A percentile compares a stretch with the other conserved stretches of the same genome.
phyloP scores from a whole-genome alignment of 2,329 filamentous ascomycete genomes.

The Alternaria viburni region DNA sequence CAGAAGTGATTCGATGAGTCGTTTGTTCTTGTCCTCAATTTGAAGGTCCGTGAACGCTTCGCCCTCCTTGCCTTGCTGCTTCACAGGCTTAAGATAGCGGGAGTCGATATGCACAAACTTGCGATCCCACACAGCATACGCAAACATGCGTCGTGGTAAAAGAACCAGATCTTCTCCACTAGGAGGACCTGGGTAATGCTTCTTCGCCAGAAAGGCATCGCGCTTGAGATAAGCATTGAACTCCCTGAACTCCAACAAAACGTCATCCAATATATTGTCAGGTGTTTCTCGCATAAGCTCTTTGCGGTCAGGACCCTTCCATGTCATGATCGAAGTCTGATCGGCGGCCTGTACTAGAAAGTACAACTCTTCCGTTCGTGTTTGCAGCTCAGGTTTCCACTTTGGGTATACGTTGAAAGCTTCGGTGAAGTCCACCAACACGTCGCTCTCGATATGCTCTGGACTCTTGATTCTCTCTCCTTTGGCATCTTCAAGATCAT shows the following conservation, averaged over 20 bases:
- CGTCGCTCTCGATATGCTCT: neutral
- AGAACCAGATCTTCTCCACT: neutral
- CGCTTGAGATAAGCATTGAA: neutral
- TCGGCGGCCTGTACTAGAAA: rapidly evolving
- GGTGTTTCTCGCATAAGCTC: rapidly evolving
- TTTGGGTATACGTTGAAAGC: neutral
- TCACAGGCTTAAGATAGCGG: neutral
- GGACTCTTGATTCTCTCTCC: neutral
- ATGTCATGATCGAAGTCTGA: neutral
- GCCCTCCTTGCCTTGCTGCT: neutral
- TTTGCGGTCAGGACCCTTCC: neutral
- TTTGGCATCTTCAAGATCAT: neutral
- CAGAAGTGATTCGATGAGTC: neutral
- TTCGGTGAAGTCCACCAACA: neutral
- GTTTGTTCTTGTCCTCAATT: neutral
- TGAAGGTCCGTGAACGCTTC: neutral
- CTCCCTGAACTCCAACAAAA: neutral
- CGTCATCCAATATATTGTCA: neutral
- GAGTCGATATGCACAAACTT: neutral
- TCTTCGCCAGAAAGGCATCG: neutral
- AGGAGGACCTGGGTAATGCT: neutral
- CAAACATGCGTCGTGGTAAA: neutral
- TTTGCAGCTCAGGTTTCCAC: neutral
- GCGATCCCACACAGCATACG: neutral
- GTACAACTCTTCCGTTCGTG: too few relatives aligned